phyloP scores from a whole-genome alignment of 768 basidiomycete species.

The Cytidiella melzeri region DNA sequence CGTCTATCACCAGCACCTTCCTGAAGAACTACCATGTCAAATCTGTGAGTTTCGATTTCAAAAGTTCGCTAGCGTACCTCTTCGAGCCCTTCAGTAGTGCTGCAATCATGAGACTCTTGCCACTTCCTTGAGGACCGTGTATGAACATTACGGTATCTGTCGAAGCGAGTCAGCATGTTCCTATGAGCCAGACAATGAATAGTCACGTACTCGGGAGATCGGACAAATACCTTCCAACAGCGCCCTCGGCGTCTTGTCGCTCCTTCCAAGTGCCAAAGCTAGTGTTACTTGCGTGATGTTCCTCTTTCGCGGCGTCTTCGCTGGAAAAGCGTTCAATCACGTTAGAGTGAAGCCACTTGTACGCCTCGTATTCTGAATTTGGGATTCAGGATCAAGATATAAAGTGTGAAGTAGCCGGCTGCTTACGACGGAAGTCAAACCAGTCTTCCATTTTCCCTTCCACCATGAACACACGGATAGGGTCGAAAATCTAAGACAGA shows the following conservation, averaged over 20 bases:
- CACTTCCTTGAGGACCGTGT: constrained; percentile 81
- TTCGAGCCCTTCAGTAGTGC: constrained; percentile 43
- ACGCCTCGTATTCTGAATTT: constrained; percentile 55
- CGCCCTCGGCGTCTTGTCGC: constrained; percentile 66
- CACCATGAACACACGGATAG: constrained; percentile 79
- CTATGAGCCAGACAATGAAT: constrained; percentile 8
- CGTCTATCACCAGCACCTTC: constrained; percentile 77
- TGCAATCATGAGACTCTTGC: constrained; percentile 59
- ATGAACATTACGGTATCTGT: constrained; percentile 72
- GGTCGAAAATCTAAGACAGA: constrained; percentile 77
- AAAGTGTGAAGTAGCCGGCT: background rate
- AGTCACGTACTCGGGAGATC: constrained; percentile 63
- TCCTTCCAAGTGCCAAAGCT: constrained; percentile 71
- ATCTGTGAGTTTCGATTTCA: background rate
- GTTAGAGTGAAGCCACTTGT: constrained; percentile 69
- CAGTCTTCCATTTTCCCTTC: constrained; percentile 77
- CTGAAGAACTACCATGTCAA: constrained; percentile 32
- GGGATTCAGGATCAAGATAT: background rate
- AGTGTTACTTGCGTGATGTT: background rate
- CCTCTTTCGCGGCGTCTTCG: constrained; percentile 12
- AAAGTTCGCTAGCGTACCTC: constrained; percentile 32
- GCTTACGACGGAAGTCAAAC: constrained; percentile 71
- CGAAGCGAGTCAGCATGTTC: background rate
- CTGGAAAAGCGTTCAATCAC: constrained; percentile 45
- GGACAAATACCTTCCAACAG: constrained; percentile 63